Evolutionary conservation across 2,329 filamentous ascomycete genomes (phyloP).

Genomic region (Colletotrichum eremochloae): DNA sequence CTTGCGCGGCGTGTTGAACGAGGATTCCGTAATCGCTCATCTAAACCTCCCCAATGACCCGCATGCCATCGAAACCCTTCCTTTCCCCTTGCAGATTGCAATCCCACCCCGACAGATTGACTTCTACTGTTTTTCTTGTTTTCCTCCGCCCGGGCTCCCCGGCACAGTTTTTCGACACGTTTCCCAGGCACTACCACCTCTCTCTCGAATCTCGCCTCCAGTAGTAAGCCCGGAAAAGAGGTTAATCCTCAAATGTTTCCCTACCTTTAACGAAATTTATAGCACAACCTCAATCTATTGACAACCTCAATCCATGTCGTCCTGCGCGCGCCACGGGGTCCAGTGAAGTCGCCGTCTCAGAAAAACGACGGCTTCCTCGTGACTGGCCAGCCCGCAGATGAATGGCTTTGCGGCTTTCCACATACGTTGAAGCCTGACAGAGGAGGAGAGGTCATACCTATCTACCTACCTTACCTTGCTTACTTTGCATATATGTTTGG

Average conservation of each 20-base stretch:
- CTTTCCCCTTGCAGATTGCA: conserved; percentile 6
- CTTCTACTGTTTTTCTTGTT: neutral
- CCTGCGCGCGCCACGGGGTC: neutral
- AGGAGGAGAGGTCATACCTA: neutral
- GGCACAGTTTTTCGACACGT: neutral
- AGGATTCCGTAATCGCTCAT: conserved; percentile 15
- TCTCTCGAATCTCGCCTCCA: neutral
- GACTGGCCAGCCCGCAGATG: neutral
- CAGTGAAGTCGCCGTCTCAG: neutral
- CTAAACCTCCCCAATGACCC: neutral
- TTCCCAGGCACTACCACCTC: neutral
- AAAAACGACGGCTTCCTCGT: neutral
- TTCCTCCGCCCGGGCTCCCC: neutral
- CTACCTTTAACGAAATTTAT: neutral
- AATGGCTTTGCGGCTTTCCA: neutral
- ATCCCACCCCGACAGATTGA: neutral
- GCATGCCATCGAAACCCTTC: neutral
- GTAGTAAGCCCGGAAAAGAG: neutral
- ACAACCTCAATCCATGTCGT: neutral
- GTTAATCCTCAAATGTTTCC: neutral
- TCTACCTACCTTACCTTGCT: too few relatives aligned
- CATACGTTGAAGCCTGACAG: neutral
- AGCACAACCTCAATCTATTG: neutral
- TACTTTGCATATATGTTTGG: too few relatives aligned
- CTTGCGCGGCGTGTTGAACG: neutral